These are phyloP conservation scores for Lactifluus piperatus DNA, from an alignment of 768 basidiomycete species.

Conservation along the genomic window DNA sequence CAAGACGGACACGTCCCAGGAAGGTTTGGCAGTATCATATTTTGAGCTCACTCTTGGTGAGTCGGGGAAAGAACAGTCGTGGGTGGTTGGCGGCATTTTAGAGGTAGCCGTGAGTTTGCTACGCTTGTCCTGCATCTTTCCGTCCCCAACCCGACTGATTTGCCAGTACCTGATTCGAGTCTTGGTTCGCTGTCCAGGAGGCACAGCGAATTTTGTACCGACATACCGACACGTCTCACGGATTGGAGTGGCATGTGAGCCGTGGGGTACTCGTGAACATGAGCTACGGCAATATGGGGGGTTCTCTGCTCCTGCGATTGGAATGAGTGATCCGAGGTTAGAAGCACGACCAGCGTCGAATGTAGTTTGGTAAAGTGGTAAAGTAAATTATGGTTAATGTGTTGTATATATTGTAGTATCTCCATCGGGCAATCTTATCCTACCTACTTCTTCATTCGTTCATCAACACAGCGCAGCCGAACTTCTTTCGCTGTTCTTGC, in stretches of 20 bases:
- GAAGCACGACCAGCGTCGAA: slow-evolving; percentile 2
- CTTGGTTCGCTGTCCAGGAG: slow-evolving; percentile 27
- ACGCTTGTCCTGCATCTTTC: not conserved
- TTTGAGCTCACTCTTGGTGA: slow-evolving; percentile 32
- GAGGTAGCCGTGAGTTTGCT: slow-evolving; percentile 24
- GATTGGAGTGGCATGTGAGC: slow-evolving; percentile 33
- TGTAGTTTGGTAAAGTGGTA: too few species aligned
- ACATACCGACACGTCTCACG: slow-evolving; percentile 31
- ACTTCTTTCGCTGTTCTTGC: too few species aligned
- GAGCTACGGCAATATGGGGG: slow-evolving; percentile 33
- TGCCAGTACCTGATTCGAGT: slow-evolving; percentile 34
- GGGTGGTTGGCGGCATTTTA: slow-evolving; percentile 28
- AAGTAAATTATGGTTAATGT: not conserved
- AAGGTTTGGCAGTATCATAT: slow-evolving; percentile 30
- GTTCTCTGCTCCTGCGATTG: slow-evolving; percentile 34
- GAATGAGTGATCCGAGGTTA: slow-evolving; percentile 22
- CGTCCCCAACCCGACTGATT: not conserved
- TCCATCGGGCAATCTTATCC: not conserved
- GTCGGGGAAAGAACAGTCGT: slow-evolving; percentile 31
- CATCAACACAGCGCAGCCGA: slow-evolving; percentile 1
- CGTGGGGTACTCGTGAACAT: slow-evolving; percentile 31
- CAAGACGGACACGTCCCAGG: slow-evolving; percentile 27
- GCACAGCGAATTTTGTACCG: slow-evolving; percentile 28
- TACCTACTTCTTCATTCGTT: not conserved
- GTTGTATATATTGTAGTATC: not conserved